Conservation (phyloP, 1,284 basidiomycete genomes). For the Heliocybe sulcata region DNA sequence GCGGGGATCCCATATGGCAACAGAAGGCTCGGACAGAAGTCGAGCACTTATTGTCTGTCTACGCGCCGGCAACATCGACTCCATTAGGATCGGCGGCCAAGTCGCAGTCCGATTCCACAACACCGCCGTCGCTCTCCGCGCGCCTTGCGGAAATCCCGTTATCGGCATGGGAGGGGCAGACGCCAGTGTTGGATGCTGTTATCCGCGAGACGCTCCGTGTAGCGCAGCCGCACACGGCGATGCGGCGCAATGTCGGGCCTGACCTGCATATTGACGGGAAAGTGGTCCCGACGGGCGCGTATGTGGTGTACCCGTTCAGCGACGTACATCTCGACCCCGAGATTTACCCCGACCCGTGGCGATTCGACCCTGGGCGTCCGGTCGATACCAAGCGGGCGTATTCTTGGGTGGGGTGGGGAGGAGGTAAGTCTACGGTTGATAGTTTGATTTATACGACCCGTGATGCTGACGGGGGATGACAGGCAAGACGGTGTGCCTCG, state of each 20-base stretch:
- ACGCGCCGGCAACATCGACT: conserved; percentile 22
- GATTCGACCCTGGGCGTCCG: conserved; percentile 55
- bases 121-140: conserved; percentile 30
- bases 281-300: conserved; percentile 59
- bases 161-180: conserved; percentile 59
- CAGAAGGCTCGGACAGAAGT: conserved; percentile 49
- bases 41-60: conserved; percentile 49
- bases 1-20: conserved; percentile 56
- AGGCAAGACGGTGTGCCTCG: conserved; percentile 64
- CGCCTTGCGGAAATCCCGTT: conserved; percentile 54
- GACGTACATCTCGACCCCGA: conserved; percentile 65
- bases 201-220: conserved; percentile 69
- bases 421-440: conserved; percentile 37
- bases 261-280: conserved; percentile 57
- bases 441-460: background rate
- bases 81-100: background rate
- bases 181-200: conserved; percentile 60
- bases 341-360: conserved; percentile 67
- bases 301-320: conserved; percentile 70
- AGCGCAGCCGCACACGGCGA: conserved; percentile 70
- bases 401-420: conserved; percentile 69
- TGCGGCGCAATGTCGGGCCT: conserved; percentile 68
- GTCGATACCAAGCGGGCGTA: conserved; percentile 40
- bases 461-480: conserved; percentile 4
- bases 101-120: conserved; percentile 9